A percentile compares a stretch with the other conserved stretches of the same genome.
Evolutionary conservation across 768 basidiomycete genomes (phyloP).

Genomic region (Phlegmacium glaucopus): DNA sequence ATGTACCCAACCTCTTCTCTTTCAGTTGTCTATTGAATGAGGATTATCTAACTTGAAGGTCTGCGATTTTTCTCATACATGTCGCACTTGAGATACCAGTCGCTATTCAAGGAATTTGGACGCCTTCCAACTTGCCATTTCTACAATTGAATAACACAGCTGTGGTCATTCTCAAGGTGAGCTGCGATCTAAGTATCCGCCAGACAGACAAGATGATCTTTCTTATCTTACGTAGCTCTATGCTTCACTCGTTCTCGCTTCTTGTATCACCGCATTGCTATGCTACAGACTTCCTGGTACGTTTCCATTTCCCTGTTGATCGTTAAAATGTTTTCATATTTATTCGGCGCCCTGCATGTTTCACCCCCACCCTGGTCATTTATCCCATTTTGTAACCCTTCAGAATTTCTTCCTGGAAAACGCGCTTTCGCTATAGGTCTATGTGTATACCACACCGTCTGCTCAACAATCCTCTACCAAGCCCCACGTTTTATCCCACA

Average conservation of each 20-base stretch:
- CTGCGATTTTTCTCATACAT: constrained; percentile 73
- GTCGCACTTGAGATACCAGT: constrained; percentile 77
- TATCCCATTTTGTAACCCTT: no score
- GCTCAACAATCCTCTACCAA: constrained; percentile 71
- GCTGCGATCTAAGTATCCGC: constrained; percentile 6
- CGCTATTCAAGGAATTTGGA: constrained; percentile 71
- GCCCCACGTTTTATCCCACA: constrained; percentile 79
- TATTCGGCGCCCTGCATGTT: not conserved
- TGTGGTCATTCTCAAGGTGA: constrained; percentile 71
- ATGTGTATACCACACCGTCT: constrained; percentile 70
- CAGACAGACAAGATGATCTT: not conserved
- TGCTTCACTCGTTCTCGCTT: constrained; percentile 54
- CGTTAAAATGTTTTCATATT: not conserved
- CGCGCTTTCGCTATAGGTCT: constrained; percentile 76
- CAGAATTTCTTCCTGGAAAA: constrained; percentile 84
- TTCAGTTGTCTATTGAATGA: no score
- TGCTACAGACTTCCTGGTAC: constrained; percentile 69
- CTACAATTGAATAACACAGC: constrained; percentile 82
- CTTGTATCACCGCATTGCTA: constrained; percentile 62
- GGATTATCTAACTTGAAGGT: constrained; percentile 10
- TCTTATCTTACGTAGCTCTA: constrained; percentile 49
- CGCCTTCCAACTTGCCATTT: constrained; percentile 64
- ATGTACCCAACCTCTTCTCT: constrained; percentile 12
- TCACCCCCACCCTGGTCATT: no score
- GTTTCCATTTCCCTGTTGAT: constrained; percentile 17